A percentile compares a stretch with the other conserved stretches of the same genome.
These are phyloP conservation scores for Wickerhamomyces mucosus DNA, from an alignment of 805 yeast species.

Conservation along the genomic window DNA sequence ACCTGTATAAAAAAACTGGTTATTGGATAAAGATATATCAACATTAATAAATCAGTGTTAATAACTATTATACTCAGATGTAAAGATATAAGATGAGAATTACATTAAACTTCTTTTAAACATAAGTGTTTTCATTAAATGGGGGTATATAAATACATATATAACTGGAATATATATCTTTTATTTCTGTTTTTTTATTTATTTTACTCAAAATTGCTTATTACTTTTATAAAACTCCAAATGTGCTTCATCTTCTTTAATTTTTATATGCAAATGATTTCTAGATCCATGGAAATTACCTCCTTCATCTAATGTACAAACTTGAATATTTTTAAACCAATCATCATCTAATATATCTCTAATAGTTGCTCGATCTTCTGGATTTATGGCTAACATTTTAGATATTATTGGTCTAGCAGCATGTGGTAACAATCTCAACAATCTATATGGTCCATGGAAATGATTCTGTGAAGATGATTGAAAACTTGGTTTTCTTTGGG, in stretches of 20 bases:
- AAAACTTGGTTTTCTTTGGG: not conserved
- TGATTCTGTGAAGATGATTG: constrained; percentile 2
- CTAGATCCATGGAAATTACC: constrained; percentile 33
- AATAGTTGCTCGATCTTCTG: constrained; percentile 52
- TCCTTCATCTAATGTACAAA: constrained; percentile 44
- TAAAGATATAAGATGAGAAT: no score
- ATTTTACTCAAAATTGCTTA: no score
- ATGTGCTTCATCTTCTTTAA: constrained; percentile 36
- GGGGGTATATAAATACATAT: no score
- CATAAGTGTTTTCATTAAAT: no score
- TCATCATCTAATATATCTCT: constrained; percentile 58
- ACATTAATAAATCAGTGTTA: no score
- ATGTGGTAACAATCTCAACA: constrained; percentile 75
- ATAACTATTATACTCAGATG: no score
- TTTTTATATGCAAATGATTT: constrained; percentile 42
- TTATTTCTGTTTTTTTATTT: constrained; percentile 1
- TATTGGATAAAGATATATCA: no score
- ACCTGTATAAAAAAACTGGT: no score
- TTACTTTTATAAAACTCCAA: constrained; percentile 31
- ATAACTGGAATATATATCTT: no score
- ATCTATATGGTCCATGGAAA: constrained; percentile 72
- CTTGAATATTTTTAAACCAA: constrained; percentile 56
- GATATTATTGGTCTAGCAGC: constrained; percentile 72
- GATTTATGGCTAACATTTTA: constrained; percentile 54
- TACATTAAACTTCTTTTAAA: no score